Evolutionary conservation across 352 stramenopile genomes (phyloP).

Genomic region (Globisporangium middletonii): DNA sequence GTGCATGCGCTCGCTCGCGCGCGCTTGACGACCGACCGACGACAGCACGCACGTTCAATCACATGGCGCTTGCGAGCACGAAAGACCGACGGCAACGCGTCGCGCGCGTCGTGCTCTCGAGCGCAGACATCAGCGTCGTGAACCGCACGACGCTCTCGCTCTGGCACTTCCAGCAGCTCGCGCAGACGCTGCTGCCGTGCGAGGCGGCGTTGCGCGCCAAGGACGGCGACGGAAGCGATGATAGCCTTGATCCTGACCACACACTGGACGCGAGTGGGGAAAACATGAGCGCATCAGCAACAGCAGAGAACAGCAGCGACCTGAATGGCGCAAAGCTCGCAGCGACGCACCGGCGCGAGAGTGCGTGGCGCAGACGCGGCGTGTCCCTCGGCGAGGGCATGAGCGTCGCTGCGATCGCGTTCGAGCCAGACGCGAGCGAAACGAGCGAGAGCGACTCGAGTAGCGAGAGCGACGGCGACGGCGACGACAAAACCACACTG

Average conservation of each 20-base stretch:
- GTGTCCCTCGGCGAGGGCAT: constrained; percentile 71
- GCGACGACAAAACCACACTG: constrained; percentile 1
- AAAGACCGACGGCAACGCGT: constrained; percentile 21
- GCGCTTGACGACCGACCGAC: no score
- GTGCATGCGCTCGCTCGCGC: no score
- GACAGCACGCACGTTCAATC: background rate
- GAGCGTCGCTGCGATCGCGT: constrained; percentile 46
- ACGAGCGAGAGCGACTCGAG: constrained; percentile 7
- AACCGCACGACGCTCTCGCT: constrained; percentile 72
- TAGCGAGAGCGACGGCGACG: constrained; percentile 5
- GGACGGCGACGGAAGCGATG: constrained; percentile 1
- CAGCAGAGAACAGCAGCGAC: constrained; percentile 8
- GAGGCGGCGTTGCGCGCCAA: background rate
- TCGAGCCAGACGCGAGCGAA: constrained; percentile 9
- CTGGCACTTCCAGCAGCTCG: constrained; percentile 75
- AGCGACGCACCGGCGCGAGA: background rate
- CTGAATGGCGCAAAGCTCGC: constrained; percentile 4
- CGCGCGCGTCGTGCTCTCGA: constrained; percentile 51
- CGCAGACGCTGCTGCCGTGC: constrained; percentile 36
- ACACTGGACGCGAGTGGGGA: background rate
- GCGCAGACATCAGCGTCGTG: constrained; percentile 56
- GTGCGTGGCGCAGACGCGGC: constrained; percentile 3
- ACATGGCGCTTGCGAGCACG: background rate
- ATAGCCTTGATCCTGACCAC: background rate
- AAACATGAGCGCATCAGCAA: constrained; percentile 5